Percentiles rank a stretch among this genome's conserved stretches.
These are phyloP conservation scores for Stropharia rugosoannulata DNA, from an alignment of 768 basidiomycete genomes.

Conservation along the genomic window DNA sequence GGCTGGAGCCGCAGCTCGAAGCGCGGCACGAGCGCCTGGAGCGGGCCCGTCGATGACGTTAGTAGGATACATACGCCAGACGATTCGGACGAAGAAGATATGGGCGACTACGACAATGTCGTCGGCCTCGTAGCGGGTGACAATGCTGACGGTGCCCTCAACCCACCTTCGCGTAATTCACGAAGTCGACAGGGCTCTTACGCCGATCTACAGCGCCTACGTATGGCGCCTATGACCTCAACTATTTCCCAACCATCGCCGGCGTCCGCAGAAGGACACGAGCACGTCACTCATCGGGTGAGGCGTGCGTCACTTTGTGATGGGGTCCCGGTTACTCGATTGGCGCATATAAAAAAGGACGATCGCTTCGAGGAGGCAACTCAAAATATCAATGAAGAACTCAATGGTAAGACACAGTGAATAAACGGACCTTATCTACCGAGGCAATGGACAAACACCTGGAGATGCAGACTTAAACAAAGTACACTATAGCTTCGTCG, in stretches of 20 bases:
- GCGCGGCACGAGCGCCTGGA: constrained; percentile 89
- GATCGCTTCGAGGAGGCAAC: constrained; percentile 68
- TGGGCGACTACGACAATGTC: constrained; percentile 91
- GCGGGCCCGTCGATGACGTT: constrained; percentile 54
- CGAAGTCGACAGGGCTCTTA: constrained; percentile 73
- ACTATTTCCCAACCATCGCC: constrained; percentile 1
- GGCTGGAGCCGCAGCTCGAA: constrained; percentile 82
- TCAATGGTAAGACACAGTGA: constrained; percentile 26
- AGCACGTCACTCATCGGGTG: constrained; percentile 45
- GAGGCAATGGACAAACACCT: not conserved
- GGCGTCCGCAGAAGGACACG: constrained; percentile 22
- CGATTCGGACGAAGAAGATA: constrained; percentile 83
- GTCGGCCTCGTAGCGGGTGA: constrained; percentile 64
- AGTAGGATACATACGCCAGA: constrained; percentile 71
- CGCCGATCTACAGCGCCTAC: constrained; percentile 77
- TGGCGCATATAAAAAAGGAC: constrained; percentile 55
- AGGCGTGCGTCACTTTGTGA: constrained; percentile 67
- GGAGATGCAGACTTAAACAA: not conserved
- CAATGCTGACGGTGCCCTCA: constrained; percentile 15
- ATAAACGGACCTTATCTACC: not conserved
- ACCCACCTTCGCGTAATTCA: constrained; percentile 32
- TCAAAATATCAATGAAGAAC: constrained; percentile 65
- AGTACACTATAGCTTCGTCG: not conserved
- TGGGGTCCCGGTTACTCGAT: constrained; percentile 58
- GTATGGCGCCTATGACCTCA: constrained; percentile 31